Evolutionary conservation across 2,329 filamentous ascomycete genomes (phyloP), one percentile per base, ranked within the genome.

Genomic region (Exophiala sideris): DNA sequence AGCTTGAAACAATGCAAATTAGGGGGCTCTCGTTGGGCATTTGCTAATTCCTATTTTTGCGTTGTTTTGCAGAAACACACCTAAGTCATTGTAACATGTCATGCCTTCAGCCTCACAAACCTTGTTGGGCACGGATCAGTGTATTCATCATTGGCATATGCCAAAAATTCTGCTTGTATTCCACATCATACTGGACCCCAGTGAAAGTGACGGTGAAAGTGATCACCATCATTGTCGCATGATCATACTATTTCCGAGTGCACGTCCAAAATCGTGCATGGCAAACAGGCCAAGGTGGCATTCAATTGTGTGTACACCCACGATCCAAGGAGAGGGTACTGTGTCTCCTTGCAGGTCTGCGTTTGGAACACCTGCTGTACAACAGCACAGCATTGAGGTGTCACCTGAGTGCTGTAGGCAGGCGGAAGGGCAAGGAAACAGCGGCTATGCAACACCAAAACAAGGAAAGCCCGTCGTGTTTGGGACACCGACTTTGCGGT

Each of bases 391-490:
- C 39, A 20, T 21, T 41, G 39, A 16, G 18, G 21, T 44, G 41
- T 24, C 10, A 44, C 41, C 21, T 44, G 39, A 20, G 39, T n/a
- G 33, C 29, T 49, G 48, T 49, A 33, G 20, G 47, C 39, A 49
- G 48, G 48, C 48, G 56, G 51, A 52, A 38, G 46, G 35, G n/a
- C 18, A 11, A 29, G 33, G 21, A n/a, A 29, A 33, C 38, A 58
- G 40, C 48, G 46, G 48, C 44, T 44, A 9, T 39, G 48, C 51
- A 54, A 29, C 29, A 58, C 56, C 24, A 52, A 18, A 49, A 46
- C 29, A 58, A 41, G 48, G 18, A 45, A 42, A 34, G 21, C 7
- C 44, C 33, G 24, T 49, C 48, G 36, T 32, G 29, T 21, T 50
- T 20, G n/a, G 52, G 45, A 54, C 45, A 46, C 35, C 3, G 16